These are phyloP conservation scores for Evansstolkia leycettana DNA, from an alignment of 495 filamentous ascomycete genomes.

Conservation along the genomic window DNA sequence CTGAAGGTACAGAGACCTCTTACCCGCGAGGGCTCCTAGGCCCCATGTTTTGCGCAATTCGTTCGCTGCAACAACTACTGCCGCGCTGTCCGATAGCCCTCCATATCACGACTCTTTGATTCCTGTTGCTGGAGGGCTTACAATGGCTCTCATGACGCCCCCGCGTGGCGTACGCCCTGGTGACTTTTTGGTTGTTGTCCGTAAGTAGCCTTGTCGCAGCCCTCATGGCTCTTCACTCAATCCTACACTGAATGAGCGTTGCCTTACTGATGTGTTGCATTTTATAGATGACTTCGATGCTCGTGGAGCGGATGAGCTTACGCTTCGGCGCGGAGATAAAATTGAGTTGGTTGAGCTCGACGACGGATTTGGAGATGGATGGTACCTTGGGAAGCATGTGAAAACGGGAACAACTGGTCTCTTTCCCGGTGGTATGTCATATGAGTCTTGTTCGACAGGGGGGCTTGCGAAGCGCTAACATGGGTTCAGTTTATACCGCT, in stretches of 20 bases:
- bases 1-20: background rate
- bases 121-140: background rate
- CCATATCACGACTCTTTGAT: background rate
- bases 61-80: conserved; percentile 2
- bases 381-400: conserved; percentile 82
- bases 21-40: conserved; percentile 15
- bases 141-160: conserved; percentile 28
- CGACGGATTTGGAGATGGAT: conserved; percentile 96
- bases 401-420: conserved; percentile 65
- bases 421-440: conserved; percentile 70
- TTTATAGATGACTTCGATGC: conserved; percentile 69
- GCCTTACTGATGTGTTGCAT: too few relatives aligned
- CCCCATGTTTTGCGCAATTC: conserved; percentile 18
- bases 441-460: too few relatives aligned
- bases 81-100: conserved; percentile 2
- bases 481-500: conserved; percentile 22
- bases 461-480: conserved; percentile 1
- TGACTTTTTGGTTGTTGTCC: conserved; percentile 62
- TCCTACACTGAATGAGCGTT: too few relatives aligned
- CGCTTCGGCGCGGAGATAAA: conserved; percentile 71
- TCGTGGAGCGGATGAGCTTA: conserved; percentile 86
- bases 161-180: conserved; percentile 43
- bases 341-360: conserved; percentile 90
- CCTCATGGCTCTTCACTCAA: background rate
- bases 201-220: conserved; percentile 40